A percentile compares a stretch with the other conserved stretches of the same genome.
Evolutionary conservation across 2,329 filamentous ascomycete species (phyloP).

Genomic region (Talaromyces islandicus): DNA sequence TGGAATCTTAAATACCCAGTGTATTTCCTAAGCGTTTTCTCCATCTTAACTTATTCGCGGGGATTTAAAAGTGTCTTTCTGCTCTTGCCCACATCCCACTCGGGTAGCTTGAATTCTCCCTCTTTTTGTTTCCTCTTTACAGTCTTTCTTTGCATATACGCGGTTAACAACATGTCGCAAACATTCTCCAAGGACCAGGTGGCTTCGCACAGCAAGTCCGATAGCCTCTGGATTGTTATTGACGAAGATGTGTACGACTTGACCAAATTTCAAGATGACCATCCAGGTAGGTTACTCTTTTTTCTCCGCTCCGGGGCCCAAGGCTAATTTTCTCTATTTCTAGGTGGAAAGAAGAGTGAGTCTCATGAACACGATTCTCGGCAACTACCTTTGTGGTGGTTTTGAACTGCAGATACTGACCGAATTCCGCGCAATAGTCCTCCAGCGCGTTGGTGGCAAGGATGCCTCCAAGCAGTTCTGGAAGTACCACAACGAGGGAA

Average conservation of each 20-base stretch:
- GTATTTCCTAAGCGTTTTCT: background rate
- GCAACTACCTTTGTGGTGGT: background rate
- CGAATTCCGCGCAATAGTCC: conserved; percentile 39
- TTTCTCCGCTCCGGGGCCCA: background rate
- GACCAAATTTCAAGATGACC: conserved; percentile 79
- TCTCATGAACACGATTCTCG: background rate
- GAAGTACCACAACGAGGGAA: conserved; percentile 58
- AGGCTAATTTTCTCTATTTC: conserved; percentile 4
- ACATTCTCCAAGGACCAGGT: conserved; percentile 80
- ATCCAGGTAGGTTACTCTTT: conserved; percentile 48
- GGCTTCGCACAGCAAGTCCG: conserved; percentile 80
- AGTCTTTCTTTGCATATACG: background rate
- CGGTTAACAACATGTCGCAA: conserved; percentile 65
- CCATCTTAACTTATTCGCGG: background rate
- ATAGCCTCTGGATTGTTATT: conserved; percentile 81
- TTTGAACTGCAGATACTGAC: background rate
- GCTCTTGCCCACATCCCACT: background rate
- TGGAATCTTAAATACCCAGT: background rate
- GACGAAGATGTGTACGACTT: conserved; percentile 95
- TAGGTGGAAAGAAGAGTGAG: conserved; percentile 67
- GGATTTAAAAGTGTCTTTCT: background rate
- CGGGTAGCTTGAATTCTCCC: background rate
- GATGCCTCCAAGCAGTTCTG: conserved; percentile 64
- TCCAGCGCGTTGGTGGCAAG: conserved; percentile 60
- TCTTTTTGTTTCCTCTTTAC: background rate